Base-by-base conservation (phyloP, 2,329 filamentous ascomycete species). In the Ophiostoma novo-ulmi region DNA sequence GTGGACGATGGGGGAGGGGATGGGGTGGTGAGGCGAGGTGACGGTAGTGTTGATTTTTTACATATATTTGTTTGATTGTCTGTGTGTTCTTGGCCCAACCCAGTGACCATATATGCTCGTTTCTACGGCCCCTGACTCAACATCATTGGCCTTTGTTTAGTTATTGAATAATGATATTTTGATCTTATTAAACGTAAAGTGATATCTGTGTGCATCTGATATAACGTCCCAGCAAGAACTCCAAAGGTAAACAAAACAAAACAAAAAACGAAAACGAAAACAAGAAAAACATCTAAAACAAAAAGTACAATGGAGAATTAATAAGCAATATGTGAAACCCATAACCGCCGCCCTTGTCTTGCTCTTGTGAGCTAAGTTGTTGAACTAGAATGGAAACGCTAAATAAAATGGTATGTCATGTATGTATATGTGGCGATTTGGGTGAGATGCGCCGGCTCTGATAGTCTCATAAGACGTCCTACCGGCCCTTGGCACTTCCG, bases 401-500 rank as follows among this genome's bases (percentile, higher is more conserved):
- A 26, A 35, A 63, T 63, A 14, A 17, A 63, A 36, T 63, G 26
- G 5, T 17, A 63, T 63, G 38, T 61, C 31, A 68, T 26, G 20
- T n/a, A 61, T 58, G 58, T 14, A 63, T 55, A 26, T 63, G 26
- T 35, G 58, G 14, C 35, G 11, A 26, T 58, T 3, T 48, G 13
- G 26, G 17, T 35, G 58, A 13, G 52, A 22, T 5, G 20, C 5
- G 52, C 6, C 8, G 44, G 13, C 44, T n/a, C 38, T 10, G 38
- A 13, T 39, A 8, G 17, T 48, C 44, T 48, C 44, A 48, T n/a
- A 48, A 20, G 17, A 20, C 61, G 36, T n/a, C 64, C 64, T 66
- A 68, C 48, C 41, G n/a, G 10, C 55, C 67, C 55, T 69, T 67
- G 55, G 17, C 84, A 14, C 79, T 82, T 3, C 87, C 88, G n/a